These are phyloP conservation scores for Penicillium sp. DNA, from an alignment of 2,329 filamentous ascomycete genomes.

Conservation along the genomic window DNA sequence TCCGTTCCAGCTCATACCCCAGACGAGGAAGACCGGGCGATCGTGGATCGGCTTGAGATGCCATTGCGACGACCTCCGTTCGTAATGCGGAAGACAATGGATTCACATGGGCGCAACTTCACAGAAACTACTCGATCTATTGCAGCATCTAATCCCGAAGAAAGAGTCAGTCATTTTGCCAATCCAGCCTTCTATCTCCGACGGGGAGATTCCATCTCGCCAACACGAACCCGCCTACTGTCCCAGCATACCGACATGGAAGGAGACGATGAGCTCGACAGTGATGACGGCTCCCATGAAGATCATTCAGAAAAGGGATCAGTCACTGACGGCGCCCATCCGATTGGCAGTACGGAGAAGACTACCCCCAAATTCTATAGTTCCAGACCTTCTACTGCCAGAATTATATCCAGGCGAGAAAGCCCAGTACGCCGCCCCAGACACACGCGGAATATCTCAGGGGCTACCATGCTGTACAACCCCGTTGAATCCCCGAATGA, in stretches of 20 bases:
- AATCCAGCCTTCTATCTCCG: conserved; percentile 40
- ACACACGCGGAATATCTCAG: conserved; percentile 75
- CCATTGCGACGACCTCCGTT: conserved; percentile 51
- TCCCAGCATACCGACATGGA: conserved; percentile 75
- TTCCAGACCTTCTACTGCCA: conserved; percentile 47
- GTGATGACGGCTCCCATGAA: conserved; percentile 61
- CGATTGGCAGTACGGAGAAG: conserved; percentile 23
- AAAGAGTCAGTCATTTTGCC: conserved; percentile 37
- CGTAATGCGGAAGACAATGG: conserved; percentile 44
- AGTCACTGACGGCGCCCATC: conserved; percentile 13
- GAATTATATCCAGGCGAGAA: conserved; percentile 35
- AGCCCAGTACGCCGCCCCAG: conserved; percentile 37
- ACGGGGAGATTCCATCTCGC: conserved; percentile 27
- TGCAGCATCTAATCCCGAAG: conserved; percentile 59
- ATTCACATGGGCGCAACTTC: conserved; percentile 44
- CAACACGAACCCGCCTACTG: conserved; percentile 43
- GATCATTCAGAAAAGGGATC: conserved; percentile 23
- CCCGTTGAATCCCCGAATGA: conserved; percentile 54
- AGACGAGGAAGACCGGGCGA: conserved; percentile 60
- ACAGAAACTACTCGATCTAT: conserved; percentile 56
- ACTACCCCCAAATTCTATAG: conserved; percentile 36
- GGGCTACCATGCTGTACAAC: conserved; percentile 81
- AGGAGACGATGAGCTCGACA: conserved; percentile 86
- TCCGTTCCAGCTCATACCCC: conserved; percentile 58
- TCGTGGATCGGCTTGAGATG: conserved; percentile 60